A percentile compares a stretch with the other conserved stretches of the same genome.
phyloP scores from a whole-genome alignment of 2,329 filamentous ascomycete species.

The Huntiella omanensis region DNA sequence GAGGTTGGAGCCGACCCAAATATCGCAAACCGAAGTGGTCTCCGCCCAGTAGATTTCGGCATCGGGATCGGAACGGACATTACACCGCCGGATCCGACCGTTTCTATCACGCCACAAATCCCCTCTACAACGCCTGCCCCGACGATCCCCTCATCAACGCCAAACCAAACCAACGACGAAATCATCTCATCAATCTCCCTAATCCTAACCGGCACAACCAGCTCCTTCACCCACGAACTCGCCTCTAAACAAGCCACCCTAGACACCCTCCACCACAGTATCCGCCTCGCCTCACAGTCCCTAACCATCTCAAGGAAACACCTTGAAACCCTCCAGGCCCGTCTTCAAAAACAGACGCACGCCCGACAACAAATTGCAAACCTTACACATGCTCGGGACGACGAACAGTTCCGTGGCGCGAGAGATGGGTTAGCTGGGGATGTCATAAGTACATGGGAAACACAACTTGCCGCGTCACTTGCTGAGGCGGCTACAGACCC shows the following conservation, averaged over 20 bases:
- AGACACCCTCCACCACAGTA: constrained; percentile 60
- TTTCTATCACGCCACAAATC: constrained; percentile 22
- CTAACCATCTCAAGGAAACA: constrained; percentile 59
- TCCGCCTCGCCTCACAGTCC: constrained; percentile 62
- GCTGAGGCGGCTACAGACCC: constrained; percentile 23
- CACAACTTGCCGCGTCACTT: constrained; percentile 28
- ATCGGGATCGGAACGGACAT: constrained; percentile 41
- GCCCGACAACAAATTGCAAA: constrained; percentile 58
- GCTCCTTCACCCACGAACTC: constrained; percentile 63
- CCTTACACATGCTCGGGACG: constrained; percentile 52
- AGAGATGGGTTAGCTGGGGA: constrained; percentile 23
- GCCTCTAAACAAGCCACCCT: constrained; percentile 69
- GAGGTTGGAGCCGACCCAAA: constrained; percentile 90
- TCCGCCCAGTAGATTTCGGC: constrained; percentile 85
- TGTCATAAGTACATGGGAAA: constrained; percentile 32
- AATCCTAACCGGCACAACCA: constrained; percentile 59
- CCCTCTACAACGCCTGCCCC: constrained; percentile 19
- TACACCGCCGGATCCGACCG: constrained; percentile 11
- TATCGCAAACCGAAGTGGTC: constrained; percentile 74
- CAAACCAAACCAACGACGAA: constrained; percentile 55
- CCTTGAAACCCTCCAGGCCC: constrained; percentile 51
- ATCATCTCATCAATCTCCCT: constrained; percentile 68
- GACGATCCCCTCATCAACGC: constrained; percentile 30
- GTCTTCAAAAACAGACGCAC: constrained; percentile 45
- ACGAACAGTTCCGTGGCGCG: constrained; percentile 38